Evolutionary conservation across 306 rosid genomes (phyloP), one percentile per base, ranked within the genome.

Genomic region (Hylodesmum podocarpum): DNA sequence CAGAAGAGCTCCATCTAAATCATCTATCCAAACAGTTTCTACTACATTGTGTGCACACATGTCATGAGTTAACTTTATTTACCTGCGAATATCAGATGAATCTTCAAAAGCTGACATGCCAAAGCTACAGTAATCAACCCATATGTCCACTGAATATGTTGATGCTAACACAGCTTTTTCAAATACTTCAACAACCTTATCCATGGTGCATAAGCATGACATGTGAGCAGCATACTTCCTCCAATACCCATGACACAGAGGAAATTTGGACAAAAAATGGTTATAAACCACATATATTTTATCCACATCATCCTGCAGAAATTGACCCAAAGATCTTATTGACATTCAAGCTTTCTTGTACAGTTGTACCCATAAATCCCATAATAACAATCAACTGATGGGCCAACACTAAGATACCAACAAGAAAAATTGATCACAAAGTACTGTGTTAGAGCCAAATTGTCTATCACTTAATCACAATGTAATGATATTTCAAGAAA

Each of bases 221-320:
- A 85, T 87, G 71, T 86, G 96, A 29, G 81, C 81, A 47, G 89
- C 96, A 62, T 90, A 94, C 78, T 84, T 90, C 83, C 89, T 82
- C 98, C 97, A 94, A 74, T 94, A 94, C 72, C 97, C 94, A 72
- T 88, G 83, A 88, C 98, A 94, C 84, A 94, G 69, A 54, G 98
- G 96, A 72, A 86, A 94, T 84, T 89, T 70, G 1, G 91, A 89
- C 85, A 94, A 83, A 85, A 91, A 94, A 55, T 86, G 57, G 43
- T 90, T 90, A 69, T 88, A 94, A 41, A 86, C 93, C 66, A 85
- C 73, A 41, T 87, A 80, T 62, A 90, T 82, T 68, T 86, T 89
- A 75, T 86, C 84, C 61, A 78, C 15, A 65, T 86, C 87, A 70
- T 89, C 96, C 98, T 94, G 88, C 86, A 86, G 12, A 75, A 59